Conservation (phyloP, 1,284 basidiomycete genomes). For the Mycosarcoma mackinlayi region DNA sequence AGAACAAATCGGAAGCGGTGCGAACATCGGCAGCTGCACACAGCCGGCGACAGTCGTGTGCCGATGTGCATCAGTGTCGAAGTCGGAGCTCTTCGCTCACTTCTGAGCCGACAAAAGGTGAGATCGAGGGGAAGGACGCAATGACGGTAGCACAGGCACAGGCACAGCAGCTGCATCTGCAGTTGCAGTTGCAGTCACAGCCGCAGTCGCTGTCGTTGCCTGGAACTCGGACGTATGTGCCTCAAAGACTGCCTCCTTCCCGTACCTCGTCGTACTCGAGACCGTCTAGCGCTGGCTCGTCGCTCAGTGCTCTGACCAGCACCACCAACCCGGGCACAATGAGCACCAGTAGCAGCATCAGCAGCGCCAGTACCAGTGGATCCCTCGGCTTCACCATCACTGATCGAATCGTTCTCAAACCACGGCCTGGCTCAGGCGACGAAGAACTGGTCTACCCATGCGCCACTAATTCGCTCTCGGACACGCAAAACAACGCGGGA, state of each 20-base stretch:
- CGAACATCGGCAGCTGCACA: neutral
- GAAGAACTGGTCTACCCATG: constrained; percentile 13
- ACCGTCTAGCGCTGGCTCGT: neutral
- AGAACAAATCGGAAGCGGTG: constrained; percentile 1
- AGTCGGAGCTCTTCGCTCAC: neutral
- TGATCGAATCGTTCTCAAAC: constrained; percentile 9
- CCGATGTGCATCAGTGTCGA: neutral
- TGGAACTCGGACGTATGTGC: neutral
- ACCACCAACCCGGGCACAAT: neutral
- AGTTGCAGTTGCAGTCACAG: too few species aligned
- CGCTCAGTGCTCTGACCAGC: neutral
- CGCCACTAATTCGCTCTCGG: constrained; percentile 4
- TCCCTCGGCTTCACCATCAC: constrained; percentile 7
- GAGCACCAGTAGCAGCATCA: neutral
- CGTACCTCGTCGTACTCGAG: neutral
- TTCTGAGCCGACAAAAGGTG: constrained; percentile 1
- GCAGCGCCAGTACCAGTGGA: neutral
- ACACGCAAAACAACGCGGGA: constrained; percentile 5
- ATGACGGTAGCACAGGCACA: too few species aligned
- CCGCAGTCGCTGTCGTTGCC: too few species aligned
- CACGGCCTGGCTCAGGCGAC: constrained; percentile 10
- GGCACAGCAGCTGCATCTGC: too few species aligned
- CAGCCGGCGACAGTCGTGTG: neutral
- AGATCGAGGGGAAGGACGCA: neutral
- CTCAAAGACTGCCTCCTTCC: neutral